A percentile compares a stretch with the other conserved stretches of the same genome.
These are phyloP conservation scores for Brassica incana DNA, from an alignment of 345 rosid genomes.

Conservation along the genomic window DNA sequence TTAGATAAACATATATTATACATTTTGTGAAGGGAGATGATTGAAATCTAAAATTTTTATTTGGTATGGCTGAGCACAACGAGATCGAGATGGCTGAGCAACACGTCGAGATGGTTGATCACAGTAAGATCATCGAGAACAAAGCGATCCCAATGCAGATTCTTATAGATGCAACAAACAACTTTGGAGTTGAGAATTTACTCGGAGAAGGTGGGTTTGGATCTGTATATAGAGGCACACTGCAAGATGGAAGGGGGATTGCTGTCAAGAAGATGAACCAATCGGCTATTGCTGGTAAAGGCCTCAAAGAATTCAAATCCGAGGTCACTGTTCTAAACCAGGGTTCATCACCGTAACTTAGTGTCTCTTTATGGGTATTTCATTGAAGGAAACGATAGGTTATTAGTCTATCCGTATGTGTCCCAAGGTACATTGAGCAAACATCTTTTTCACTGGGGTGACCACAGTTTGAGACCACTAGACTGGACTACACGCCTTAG, in stretches of 20 bases:
- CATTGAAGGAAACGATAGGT: background rate
- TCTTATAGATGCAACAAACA: background rate
- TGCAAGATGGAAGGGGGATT: background rate
- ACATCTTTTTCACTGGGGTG: background rate
- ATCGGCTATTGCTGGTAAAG: background rate
- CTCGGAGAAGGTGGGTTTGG: background rate
- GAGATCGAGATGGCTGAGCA: background rate
- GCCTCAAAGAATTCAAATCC: background rate
- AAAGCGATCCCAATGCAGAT: background rate
- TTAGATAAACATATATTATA: too few relatives aligned
- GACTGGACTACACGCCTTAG: background rate
- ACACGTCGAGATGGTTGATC: background rate
- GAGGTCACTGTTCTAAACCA: background rate
- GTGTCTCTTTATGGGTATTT: background rate
- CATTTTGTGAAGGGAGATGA: too few relatives aligned
- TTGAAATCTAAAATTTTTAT: too few relatives aligned
- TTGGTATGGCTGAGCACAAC: background rate
- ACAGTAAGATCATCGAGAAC: background rate
- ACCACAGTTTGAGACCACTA: background rate
- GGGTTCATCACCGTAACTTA: background rate
- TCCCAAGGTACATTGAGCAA: background rate
- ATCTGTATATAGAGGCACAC: background rate
- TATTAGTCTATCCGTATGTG: background rate
- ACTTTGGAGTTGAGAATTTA: background rate
- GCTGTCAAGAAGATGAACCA: background rate